Base-by-base conservation (phyloP, 2,329 filamentous ascomycete genomes). In the Fusarium mexicanum region DNA sequence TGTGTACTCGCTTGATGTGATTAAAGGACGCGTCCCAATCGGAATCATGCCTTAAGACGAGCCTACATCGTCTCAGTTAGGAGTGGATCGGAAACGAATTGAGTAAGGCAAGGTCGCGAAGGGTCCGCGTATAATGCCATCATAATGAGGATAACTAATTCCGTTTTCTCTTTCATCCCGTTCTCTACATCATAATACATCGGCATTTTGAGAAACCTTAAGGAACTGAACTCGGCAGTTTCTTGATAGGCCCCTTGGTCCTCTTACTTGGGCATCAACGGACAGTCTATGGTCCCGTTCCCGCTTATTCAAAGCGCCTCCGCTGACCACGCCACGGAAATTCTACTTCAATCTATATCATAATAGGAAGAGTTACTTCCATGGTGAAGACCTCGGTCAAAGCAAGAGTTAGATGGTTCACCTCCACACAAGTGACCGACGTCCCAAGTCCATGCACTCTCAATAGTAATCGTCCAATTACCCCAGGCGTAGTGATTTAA, bases 321-420 rank as follows among this genome's bases (percentile, higher is more conserved):
- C 3, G 8, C 9, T 18, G 22, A 2, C 10, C 47, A 50, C 4
- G 3, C 6, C 3, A 14, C 16, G 8, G 8, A 14, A n/a, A 3
- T 7, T 5, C 22, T 13, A 5, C 5, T 7, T 50, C 2, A 4
- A 33, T 33, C 11, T 18, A 1, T 18, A 18, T 3, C 7, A 35
- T 35, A 16, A 35, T 35, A 35, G 33, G 4, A 1, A 35, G 14
- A 35, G 33, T 3, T 16, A 35, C 33, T 0, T 35, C 7, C 7
- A 35, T 35, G 1, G 1, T 35, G 33, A 9, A 8, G 4, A 35
- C 0, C 14, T 35, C 33, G 1, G 14, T 35, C 33, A 35, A 35
- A 3, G 0, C 7, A 35, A 4, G 14, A 1, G 2, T 35, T 35
- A 35, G 7, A 16, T 35, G 14, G 2, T 35, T 16, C 33, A 35